Percentiles rank a stretch among this genome's conserved stretches.
phyloP scores from a whole-genome alignment of 495 filamentous ascomycete genomes.

The Penicillium cataractarum region DNA sequence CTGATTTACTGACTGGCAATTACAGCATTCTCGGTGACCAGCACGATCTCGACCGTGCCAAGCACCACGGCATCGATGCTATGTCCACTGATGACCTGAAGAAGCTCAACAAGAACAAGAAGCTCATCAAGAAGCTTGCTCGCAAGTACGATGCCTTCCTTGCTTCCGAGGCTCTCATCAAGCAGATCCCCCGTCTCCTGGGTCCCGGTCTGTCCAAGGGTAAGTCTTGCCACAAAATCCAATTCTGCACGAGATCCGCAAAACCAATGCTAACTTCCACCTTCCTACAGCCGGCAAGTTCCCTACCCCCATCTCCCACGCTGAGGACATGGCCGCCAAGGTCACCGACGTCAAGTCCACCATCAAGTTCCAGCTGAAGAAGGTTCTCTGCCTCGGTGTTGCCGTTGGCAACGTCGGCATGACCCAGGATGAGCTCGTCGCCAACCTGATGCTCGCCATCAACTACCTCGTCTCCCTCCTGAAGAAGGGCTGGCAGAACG shows the following conservation, averaged over 20 bases:
- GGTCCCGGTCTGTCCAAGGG: conserved; percentile 98
- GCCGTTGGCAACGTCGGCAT: conserved; percentile 98
- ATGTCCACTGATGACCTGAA: conserved; percentile 98
- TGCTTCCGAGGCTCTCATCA: conserved; percentile 93
- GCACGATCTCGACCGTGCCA: conserved; percentile 99
- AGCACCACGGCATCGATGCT: conserved; percentile 95
- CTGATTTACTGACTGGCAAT: background rate
- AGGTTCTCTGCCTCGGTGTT: conserved; percentile 99
- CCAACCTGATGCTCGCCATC: conserved; percentile 97
- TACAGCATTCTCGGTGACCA: conserved; percentile 93
- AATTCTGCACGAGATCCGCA: background rate
- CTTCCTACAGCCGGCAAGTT: conserved; percentile 85
- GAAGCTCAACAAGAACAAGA: conserved; percentile 99
- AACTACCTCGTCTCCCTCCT: conserved; percentile 98
- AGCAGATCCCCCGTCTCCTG: conserved; percentile 99
- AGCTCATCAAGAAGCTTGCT: conserved; percentile 99
- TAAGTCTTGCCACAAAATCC: conserved; percentile 42
- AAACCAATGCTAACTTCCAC: conserved; percentile 18
- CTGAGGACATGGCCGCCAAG: conserved; percentile 89
- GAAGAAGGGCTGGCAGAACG: conserved; percentile 99
- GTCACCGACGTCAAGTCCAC: conserved; percentile 99
- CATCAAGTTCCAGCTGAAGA: conserved; percentile 99
- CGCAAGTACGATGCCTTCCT: conserved; percentile 99
- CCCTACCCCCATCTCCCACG: conserved; percentile 95
- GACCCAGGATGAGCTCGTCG: conserved; percentile 92